Conservation (phyloP, 23 red algal species). For the Gracilaria domingensis region DNA sequence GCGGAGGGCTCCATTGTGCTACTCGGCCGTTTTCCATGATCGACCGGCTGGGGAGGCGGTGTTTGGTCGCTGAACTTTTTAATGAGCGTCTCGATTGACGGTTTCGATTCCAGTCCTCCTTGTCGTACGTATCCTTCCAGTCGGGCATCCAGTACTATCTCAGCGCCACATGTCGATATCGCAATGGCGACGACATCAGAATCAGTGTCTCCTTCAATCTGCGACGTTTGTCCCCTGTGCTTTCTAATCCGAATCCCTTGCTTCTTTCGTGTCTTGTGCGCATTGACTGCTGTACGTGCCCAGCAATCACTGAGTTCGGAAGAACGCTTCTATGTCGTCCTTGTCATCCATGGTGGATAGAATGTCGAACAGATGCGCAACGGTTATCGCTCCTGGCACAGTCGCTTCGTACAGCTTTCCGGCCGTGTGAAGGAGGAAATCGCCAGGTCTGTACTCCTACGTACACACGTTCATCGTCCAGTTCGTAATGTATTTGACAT, state of each 20-base stretch:
- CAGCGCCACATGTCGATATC: too few species aligned
- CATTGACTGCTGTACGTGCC: too few species aligned
- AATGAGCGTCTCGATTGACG: too few species aligned
- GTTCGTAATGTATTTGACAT: slow-evolving; percentile 72
- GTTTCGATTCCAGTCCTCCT: too few species aligned
- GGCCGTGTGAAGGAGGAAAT: slow-evolving; percentile 88
- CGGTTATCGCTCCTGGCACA: slow-evolving; percentile 61
- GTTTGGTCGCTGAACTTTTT: too few species aligned
- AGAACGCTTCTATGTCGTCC: too few species aligned
- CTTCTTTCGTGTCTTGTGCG: slow-evolving; percentile 5
- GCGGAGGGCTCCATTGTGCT: too few species aligned
- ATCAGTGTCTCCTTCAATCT: slow-evolving; percentile 52
- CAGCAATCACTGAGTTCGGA: too few species aligned
- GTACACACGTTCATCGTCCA: slow-evolving; percentile 86
- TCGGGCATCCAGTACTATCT: too few species aligned
- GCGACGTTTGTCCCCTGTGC: slow-evolving; percentile 55
- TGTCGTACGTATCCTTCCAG: too few species aligned
- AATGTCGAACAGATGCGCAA: slow-evolving; percentile 88
- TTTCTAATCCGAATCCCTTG: slow-evolving; percentile 37
- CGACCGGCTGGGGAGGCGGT: too few species aligned
- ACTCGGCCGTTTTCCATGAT: too few species aligned
- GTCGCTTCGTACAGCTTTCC: slow-evolving; percentile 84
- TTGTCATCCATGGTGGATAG: slow-evolving; percentile 57
- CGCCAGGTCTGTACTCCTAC: slow-evolving; percentile 81
- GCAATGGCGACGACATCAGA: slow-evolving; percentile 15